phyloP scores from a whole-genome alignment of 2,329 filamentous ascomycete genomes.

The Pezicula neosporulosa region DNA sequence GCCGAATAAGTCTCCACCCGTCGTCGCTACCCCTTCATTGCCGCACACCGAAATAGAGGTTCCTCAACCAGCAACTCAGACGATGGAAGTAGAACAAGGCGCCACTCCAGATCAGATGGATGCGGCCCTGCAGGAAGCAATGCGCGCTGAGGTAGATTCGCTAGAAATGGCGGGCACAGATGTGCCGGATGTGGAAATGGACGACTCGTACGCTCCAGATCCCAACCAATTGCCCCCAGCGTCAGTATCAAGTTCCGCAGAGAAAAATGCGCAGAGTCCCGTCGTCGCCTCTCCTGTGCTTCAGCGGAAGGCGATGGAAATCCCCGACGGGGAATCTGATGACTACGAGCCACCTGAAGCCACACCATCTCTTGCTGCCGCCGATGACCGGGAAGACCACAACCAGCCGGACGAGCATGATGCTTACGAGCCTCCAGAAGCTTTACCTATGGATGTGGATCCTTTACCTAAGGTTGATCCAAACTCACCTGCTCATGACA shows the following conservation, averaged over 20 bases:
- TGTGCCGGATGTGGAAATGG: conserved; percentile 17
- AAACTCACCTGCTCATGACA: no score
- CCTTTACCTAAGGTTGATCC: conserved; percentile 16
- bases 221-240: conserved; percentile 9
- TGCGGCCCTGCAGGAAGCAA: conserved; percentile 22
- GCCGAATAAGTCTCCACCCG: no score
- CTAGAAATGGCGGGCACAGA: conserved; percentile 5
- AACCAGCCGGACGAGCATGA: conserved; percentile 35
- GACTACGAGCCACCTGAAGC: conserved; percentile 53
- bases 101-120: conserved; percentile 16
- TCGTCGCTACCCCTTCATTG: no score
- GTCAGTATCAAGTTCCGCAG: conserved; percentile 3
- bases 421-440: conserved; percentile 54
- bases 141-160: conserved; percentile 23
- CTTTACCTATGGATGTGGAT: conserved; percentile 17
- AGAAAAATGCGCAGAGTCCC: conserved; percentile 14
- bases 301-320: conserved; percentile 9
- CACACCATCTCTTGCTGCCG: conserved; percentile 5
- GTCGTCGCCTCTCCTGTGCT: conserved; percentile 20
- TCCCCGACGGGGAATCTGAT: conserved; percentile 37
- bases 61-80: neutral
- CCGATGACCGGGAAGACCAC: neutral
- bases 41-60: no score
- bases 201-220: conserved; percentile 18
- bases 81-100: neutral